phyloP scores from a whole-genome alignment of 2,329 filamentous ascomycete species.

The Beauveria australis region DNA sequence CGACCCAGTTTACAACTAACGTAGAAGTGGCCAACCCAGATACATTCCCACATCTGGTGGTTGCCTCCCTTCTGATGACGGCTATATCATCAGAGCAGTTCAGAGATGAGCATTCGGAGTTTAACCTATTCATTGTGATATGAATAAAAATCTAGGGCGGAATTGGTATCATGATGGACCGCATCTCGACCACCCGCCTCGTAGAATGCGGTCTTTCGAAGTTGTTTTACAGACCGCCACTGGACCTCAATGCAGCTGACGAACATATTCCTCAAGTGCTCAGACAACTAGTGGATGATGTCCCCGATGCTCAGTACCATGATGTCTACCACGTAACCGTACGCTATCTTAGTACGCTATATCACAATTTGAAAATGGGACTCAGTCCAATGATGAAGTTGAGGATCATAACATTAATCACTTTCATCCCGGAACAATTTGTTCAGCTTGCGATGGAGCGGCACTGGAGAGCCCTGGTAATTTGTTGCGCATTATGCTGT shows the following conservation, averaged over 20 bases:
- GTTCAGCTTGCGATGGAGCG: conserved; percentile 33
- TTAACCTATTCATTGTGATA: conserved; percentile 41
- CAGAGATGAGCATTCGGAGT: conserved; percentile 33
- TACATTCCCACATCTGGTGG: conserved; percentile 42
- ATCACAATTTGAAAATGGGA: conserved; percentile 37
- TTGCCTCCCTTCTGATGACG: conserved; percentile 42
- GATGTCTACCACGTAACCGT: conserved; percentile 36
- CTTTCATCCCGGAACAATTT: conserved; percentile 38
- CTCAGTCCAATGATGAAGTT: conserved; percentile 37
- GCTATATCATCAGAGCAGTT: conserved; percentile 43
- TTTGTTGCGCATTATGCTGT: conserved; percentile 44
- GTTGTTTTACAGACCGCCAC: conserved; percentile 2
- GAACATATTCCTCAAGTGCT: background rate
- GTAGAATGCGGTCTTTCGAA: background rate
- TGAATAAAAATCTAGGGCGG: conserved; percentile 51
- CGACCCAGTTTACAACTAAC: background rate
- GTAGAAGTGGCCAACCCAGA: conserved; percentile 37
- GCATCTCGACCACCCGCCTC: background rate
- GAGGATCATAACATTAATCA: conserved; percentile 45
- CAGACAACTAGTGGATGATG: conserved; percentile 11
- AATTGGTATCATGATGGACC: conserved; percentile 20
- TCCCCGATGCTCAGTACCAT: conserved; percentile 21
- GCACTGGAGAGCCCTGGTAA: conserved; percentile 39
- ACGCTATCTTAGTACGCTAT: conserved; percentile 43
- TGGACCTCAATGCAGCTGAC: background rate